Evolutionary conservation across 1,139 yeast genomes (phyloP).

Genomic region (Candida gigantensis): DNA sequence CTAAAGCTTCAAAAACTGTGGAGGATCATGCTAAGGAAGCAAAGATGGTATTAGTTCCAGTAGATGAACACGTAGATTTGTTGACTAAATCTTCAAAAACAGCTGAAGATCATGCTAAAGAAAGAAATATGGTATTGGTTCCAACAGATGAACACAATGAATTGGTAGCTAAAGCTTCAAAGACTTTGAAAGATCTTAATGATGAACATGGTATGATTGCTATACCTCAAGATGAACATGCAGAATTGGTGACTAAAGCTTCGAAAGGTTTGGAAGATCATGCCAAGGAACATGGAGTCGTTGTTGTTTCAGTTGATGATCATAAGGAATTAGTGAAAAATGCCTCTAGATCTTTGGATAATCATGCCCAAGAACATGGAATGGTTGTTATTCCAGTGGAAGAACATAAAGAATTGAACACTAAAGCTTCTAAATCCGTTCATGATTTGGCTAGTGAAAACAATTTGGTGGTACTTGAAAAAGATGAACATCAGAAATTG

Average conservation of each 20-base stretch:
- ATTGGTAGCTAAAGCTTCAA: conserved; percentile 6
- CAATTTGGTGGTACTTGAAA: conserved; percentile 11
- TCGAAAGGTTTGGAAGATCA: conserved; percentile 12
- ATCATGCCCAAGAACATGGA: conserved; percentile 16
- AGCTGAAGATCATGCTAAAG: conserved; percentile 14
- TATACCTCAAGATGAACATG: conserved; percentile 17
- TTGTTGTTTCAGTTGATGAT: conserved; percentile 4
- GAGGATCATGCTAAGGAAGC: conserved; percentile 16
- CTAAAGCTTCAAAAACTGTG: conserved; percentile 7
- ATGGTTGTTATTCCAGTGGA: conserved; percentile 12
- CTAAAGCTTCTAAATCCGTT: conserved; percentile 15
- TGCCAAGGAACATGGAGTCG: conserved; percentile 14
- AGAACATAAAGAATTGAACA: conserved; percentile 15
- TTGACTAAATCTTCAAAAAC: conserved; percentile 12
- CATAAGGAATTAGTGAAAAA: conserved; percentile 5
- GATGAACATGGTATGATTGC: conserved; percentile 14
- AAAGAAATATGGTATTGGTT: neutral
- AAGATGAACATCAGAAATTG: conserved; percentile 9
- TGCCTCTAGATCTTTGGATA: conserved; percentile 6
- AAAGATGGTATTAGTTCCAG: conserved; percentile 13
- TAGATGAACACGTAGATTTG: conserved; percentile 14
- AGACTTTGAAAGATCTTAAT: conserved; percentile 13
- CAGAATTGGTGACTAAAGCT: conserved; percentile 16
- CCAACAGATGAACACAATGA: conserved; percentile 17
- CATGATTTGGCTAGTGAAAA: conserved; percentile 16